Evolutionary conservation across 331 rosid genomes (phyloP).

Genomic region (Malus hybrid): DNA sequence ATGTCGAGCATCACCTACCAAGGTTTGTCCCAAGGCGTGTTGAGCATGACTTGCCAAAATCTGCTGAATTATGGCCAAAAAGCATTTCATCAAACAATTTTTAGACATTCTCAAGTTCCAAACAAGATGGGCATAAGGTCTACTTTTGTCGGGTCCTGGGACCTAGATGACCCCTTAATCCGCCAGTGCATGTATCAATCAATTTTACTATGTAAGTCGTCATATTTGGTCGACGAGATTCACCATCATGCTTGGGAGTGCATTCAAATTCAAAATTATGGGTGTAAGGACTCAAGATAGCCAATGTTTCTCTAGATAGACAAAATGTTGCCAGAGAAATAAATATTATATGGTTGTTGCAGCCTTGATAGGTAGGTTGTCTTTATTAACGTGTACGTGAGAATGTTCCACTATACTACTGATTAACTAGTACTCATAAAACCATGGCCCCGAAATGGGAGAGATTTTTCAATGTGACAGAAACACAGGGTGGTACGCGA

Average conservation of each 20-base stretch:
- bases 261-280: not conserved
- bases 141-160: not conserved
- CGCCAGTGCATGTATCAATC: not conserved
- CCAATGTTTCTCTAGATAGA: not conserved
- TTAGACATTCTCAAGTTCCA: not conserved
- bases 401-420: not conserved
- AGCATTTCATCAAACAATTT: no score
- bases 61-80: not conserved
- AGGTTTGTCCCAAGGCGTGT: not conserved
- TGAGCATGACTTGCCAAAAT: not conserved
- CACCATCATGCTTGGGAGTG: not conserved
- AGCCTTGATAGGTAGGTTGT: not conserved
- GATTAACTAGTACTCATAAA: not conserved
- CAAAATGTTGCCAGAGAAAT: not conserved
- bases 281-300: not conserved
- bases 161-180: not conserved
- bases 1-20: not conserved
- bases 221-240: not conserved
- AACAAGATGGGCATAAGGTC: not conserved
- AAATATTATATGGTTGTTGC: not conserved
- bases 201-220: not conserved
- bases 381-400: not conserved
- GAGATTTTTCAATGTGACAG: no score
- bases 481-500: rapidly evolving
- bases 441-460: no score